Base-by-base conservation (phyloP, 768 basidiomycete genomes). In the Agaricus blazei region DNA sequence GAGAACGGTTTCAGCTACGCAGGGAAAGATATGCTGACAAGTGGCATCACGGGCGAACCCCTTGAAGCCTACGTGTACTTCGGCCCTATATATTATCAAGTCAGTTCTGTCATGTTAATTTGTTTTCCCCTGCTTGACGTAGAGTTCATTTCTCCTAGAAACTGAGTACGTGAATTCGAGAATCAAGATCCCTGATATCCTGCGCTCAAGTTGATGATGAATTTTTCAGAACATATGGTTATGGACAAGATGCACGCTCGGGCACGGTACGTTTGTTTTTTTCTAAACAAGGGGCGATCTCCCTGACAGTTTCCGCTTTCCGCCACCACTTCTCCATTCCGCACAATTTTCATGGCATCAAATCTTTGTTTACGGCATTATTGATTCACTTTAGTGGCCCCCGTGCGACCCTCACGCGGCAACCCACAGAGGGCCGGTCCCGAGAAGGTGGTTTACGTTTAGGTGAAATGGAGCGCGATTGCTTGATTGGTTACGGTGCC, bases 181-280 rank as follows among this genome's bases (percentile, higher is more conserved):
- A 6, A 55, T 36, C 24, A 55, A 9, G 38, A 43, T 34, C n/a
- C 31, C 24, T 41, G 7, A 23, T 53, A 38, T 34, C 24, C 48
- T 23, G 56, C 42, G 11, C 31, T 54, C 37, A 14, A 41, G 31
- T 28, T 51, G 40, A 36, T 42, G 48, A 46, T 46, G 23, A 24
- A 43, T 49, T 56, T 37, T 56, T 40, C 61, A 90, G 86, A 95
- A 76, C 95, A 96, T 74, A 98, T 98, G 96, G 96, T 98, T 49
- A 90, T 98, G 87, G 97, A 99, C 79, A 99, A 99, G 78, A 99
- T 99, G 97, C 97, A 99, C 64, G 97, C 97, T 61, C 87, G 97
- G 56, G 94, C 97, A 49, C 88, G 93, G 92, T 87, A 68, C 63
- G 78, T 64, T 49, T 58, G 40, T 2, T 41, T 46, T 45, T 11